Conservation (phyloP, 805 yeast genomes). For the Pichia californica region DNA sequence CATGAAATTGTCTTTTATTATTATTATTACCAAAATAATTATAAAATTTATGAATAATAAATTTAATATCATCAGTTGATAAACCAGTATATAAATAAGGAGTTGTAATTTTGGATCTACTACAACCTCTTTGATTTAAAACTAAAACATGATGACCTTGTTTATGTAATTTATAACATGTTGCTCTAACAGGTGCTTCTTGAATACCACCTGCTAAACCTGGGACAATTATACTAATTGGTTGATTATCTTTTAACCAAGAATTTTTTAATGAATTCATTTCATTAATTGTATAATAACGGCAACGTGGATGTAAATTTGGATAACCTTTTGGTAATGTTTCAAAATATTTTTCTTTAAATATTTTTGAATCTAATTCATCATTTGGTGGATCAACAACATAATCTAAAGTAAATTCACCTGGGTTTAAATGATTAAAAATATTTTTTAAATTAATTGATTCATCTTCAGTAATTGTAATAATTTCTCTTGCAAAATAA, state of each 20-base stretch:
- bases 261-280: slow-evolving; percentile 28
- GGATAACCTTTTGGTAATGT: slow-evolving; percentile 50
- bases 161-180: slow-evolving; percentile 38
- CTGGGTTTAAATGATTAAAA: slow-evolving; percentile 20
- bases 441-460: slow-evolving; percentile 3
- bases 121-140: slow-evolving; percentile 70
- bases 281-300: slow-evolving; percentile 47
- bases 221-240: slow-evolving; percentile 57
- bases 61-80: slow-evolving; percentile 64
- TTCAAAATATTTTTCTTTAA: slow-evolving; percentile 27
- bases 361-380: slow-evolving; percentile 17
- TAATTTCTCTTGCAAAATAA: slow-evolving; percentile 39
- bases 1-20: slow-evolving; percentile 45
- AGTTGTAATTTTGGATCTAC: slow-evolving; percentile 63
- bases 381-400: slow-evolving; percentile 30
- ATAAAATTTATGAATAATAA: slow-evolving; percentile 45
- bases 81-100: slow-evolving; percentile 62
- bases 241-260: slow-evolving; percentile 36
- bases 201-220: slow-evolving; percentile 80
- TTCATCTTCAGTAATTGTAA: slow-evolving; percentile 27
- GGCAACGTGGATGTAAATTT: slow-evolving; percentile 60
- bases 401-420: slow-evolving; percentile 45
- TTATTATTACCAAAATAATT: slow-evolving; percentile 45
- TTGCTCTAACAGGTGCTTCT: slow-evolving; percentile 62
- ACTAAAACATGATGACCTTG: slow-evolving; percentile 49